phyloP scores from a whole-genome alignment of 75 land plant species.

The Gnetum montanum region DNA sequence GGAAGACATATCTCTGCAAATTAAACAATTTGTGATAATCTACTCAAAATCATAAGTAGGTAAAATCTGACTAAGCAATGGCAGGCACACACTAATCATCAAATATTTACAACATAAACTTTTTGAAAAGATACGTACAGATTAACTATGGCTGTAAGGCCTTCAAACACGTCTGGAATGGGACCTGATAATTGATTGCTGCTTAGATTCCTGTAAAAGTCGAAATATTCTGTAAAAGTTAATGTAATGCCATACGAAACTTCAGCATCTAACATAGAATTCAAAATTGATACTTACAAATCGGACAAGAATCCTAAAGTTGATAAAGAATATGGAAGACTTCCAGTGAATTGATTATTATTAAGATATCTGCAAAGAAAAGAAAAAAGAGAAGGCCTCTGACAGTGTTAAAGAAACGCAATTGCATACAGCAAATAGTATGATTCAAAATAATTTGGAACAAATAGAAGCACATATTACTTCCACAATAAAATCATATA shows the following conservation, averaged over 20 bases:
- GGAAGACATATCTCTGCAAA: constrained; percentile 47
- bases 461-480: no score
- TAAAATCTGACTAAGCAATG: no score
- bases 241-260: no score
- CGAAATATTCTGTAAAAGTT: not conserved
- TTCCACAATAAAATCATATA: no score
- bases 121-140: constrained; percentile 35
- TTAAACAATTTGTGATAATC: not conserved
- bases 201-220: constrained; percentile 40
- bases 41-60: not conserved
- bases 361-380: constrained; percentile 8
- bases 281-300: constrained; percentile 12
- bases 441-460: no score
- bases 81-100: not conserved
- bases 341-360: constrained; percentile 16
- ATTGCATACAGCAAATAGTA: no score
- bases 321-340: constrained; percentile 19
- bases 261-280: not conserved
- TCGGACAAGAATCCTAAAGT: constrained; percentile 7
- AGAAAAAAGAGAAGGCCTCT: no score
- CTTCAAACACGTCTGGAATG: constrained; percentile 59
- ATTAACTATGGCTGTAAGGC: constrained; percentile 23
- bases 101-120: no score
- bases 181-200: constrained; percentile 48
- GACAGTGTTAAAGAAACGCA: no score